phyloP scores from a whole-genome alignment of 192 early-diverging fungal genomes.

The Backusella tarrabulga region DNA sequence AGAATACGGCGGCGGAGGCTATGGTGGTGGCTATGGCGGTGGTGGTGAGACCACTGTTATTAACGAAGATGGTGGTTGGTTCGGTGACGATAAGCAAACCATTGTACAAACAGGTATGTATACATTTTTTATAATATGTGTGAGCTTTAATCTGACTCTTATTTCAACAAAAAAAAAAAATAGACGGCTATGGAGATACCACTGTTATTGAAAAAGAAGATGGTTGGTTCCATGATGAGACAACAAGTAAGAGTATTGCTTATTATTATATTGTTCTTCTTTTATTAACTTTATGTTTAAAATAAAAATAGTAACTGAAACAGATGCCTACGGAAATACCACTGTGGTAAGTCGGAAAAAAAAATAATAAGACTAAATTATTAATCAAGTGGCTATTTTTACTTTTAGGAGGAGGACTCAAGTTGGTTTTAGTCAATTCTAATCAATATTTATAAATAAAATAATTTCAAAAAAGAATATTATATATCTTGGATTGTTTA shows the following conservation, averaged over 20 bases:
- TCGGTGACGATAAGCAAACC: conserved; percentile 29
- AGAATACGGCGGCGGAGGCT: background rate
- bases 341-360: conserved; percentile 4
- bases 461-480: background rate
- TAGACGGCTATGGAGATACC: conserved; percentile 32
- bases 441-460: conserved; percentile 2
- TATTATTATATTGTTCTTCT: background rate
- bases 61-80: conserved; percentile 31
- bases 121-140: background rate
- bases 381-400: background rate
- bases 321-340: conserved; percentile 32
- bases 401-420: conserved; percentile 4
- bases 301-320: conserved; percentile 22
- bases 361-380: background rate
- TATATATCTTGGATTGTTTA: background rate
- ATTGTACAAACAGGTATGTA: conserved; percentile 21
- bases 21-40: background rate
- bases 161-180: background rate
- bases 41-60: conserved; percentile 30
- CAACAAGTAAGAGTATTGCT: conserved; percentile 13
- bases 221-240: conserved; percentile 31
- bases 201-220: conserved; percentile 22
- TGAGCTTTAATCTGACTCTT: background rate
- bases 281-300: background rate
- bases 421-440: background rate